Evolutionary conservation across 495 filamentous ascomycete genomes (phyloP).

Genomic region (Penicillium desertorum): DNA sequence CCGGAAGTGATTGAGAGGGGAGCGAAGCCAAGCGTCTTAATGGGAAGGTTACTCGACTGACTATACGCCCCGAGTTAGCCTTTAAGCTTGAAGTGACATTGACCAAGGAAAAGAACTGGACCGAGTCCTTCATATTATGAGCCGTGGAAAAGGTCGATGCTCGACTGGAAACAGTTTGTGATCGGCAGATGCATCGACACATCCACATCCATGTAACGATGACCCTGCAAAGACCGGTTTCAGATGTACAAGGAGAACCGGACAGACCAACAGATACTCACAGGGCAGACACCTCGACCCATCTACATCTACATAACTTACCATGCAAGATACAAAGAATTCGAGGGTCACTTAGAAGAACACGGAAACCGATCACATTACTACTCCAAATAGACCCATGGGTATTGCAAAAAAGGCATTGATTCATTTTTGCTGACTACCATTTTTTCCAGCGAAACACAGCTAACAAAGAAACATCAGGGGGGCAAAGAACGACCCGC

Average conservation of each 20-base stretch:
- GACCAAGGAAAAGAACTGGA: not conserved
- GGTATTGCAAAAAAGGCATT: conserved; percentile 39
- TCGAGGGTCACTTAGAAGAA: conserved; percentile 17
- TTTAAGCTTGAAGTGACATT: not conserved
- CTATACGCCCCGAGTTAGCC: not conserved
- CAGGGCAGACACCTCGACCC: not conserved
- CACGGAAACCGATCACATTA: conserved; percentile 36
- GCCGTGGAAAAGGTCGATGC: not conserved
- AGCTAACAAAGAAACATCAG: conserved; percentile 21
- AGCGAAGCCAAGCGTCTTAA: not conserved
- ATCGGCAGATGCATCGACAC: not conserved
- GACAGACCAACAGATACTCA: too few species aligned
- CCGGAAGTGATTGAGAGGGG: not conserved
- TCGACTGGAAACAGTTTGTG: not conserved
- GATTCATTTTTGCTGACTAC: conserved; percentile 38
- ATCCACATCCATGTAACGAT: not conserved
- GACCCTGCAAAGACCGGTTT: not conserved
- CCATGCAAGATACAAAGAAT: conserved; percentile 14
- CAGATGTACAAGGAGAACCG: not conserved
- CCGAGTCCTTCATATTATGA: not conserved
- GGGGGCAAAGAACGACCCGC: conserved; percentile 17
- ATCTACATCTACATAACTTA: conserved; percentile 13
- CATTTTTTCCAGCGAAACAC: conserved; percentile 30
- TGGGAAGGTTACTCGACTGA: too few species aligned
- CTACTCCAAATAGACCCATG: conserved; percentile 31